Evolutionary conservation across 208 protist genomes (phyloP), one percentile per base, ranked within the genome.

Genomic region (Acanthamoeba quina): DNA sequence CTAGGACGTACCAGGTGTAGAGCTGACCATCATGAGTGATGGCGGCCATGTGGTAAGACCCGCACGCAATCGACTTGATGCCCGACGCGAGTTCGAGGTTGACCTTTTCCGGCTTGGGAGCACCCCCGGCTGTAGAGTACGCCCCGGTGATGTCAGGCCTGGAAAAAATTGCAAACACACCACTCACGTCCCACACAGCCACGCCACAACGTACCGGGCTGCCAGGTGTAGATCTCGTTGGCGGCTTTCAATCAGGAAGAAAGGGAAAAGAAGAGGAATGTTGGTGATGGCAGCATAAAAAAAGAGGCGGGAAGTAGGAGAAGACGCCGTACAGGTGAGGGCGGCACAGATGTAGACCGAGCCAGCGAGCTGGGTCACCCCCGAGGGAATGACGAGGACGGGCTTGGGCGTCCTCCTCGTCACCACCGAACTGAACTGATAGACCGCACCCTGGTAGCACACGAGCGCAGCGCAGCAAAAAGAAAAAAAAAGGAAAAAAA

Each of bases 1-100:
- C n/a, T n/a, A n/a, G n/a, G n/a, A n/a, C n/a, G n/a, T n/a, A n/a
- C 78, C 78, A 86, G 41, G 78, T 86, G 44, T 86, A 86, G 26
- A 86, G 52, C 78, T 86, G 49, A 17, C 78, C 78, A 26, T 54
- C 52, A 0, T 86, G 15, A 6, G 78, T 86, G 15, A 86, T 41
- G 13, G 49, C 41, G 17, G 78, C 78, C 37, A 86, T 62, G 17
- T 86, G 78, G 41, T 86, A 54, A 5, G 29, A 41, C 21, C 49
- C 78, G 44, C 78, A 86, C 3, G 78, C 41, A 10, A 86, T 34
- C 44, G 52, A 64, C 7, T 64, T 62, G 24, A 86, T 41, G 24
- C 60, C 26, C 52, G 54, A 58, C 2, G 13, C 49, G 60, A 58
- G 26, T 6, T 17, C 26, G 68, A 19, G 6, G 13, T 34, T 11